Base-by-base conservation (phyloP, 805 yeast genomes). In the Wickerhamiella bombiphila region DNA sequence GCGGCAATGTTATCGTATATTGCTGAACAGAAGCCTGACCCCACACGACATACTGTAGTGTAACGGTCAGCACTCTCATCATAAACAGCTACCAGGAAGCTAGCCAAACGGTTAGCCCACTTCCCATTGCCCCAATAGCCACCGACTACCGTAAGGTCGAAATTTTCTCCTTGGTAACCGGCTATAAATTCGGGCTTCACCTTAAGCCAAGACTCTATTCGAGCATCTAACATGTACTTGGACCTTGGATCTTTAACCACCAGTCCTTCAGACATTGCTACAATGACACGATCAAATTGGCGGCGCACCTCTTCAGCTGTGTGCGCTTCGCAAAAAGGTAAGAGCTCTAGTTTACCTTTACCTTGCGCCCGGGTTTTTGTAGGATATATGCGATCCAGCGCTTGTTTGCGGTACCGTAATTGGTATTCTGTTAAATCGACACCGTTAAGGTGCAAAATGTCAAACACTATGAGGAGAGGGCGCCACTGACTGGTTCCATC, bases 151-250 rank as follows among this genome's bases (percentile, higher is more conserved):
- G 75, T 63, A 34, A 85, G 54, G 55, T 88, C 97, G 43, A 85
- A 61, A 49, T 80, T 80, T 45, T 85, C 94, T 7, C 94, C 94
- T 55, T 80, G 79, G 41, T 78, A 82, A 5, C 54, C 54, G 39
- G 74, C 78, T 37, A 85, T 61, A 52, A 85, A 86, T 47, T 86
- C 95, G 0, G 97, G 97, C 54, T 88, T 88, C 2, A 88, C 70
- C 51, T 88, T 88, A 13, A 83, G 62, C 94, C 96, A 88, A n/a
- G 66, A 58, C 14, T 68, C 69, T 9, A 13, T 13, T 35, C 83
- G 60, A 24, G 66, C 68, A n/a, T 73, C 81, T 13, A 80, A 65
- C 2, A 58, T 53, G 53, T 88, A 88, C 13, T 54, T 58, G 2
- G 79, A 65, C 9, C 60, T 55, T 1, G 74, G 69, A 44, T 74